Evolutionary conservation across 2,329 filamentous ascomycete genomes (phyloP), one percentile per base, ranked within the genome.

Genomic region (Ophioceras dolichostomum): DNA sequence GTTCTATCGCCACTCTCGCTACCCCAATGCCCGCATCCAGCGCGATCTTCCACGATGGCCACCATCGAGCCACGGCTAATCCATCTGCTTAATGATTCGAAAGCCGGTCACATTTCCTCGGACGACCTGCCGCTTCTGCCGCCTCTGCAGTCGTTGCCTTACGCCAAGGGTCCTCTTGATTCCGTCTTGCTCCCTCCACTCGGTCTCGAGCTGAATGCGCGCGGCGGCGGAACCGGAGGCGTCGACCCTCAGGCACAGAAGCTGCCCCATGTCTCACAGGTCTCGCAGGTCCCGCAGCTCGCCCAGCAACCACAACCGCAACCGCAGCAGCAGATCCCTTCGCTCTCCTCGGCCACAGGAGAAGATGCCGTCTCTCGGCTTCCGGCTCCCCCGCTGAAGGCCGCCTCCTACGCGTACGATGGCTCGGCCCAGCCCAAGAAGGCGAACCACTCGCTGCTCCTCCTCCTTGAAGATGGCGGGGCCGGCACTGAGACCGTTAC

Each of bases 31-130:
- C 49, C 50, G 50, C 45, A 46, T 43, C 43, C 41, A 45, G 45
- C 43, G 50, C 50, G 48, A 47, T 49, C 45, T 46, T 51, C 46
- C 64, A 72, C 56, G 58, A 76, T 76, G 71, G 71, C 72, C 47
- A 78, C 73, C 51, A 79, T 79, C 59, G 75, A 79, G 66, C 75
- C 75, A 52, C 71, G 74, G 52, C 64, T 79, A 46, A 79, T 78
- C 52, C 73, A 78, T 54, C 59, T 79, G 46, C 62, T 79, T 49
- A 79, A 79, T 56, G 36, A 37, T 26, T 19, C 17, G 64, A 34
- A 62, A 62, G 30, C 61, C 62, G 43, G 64, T 67, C 32, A 63
- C 63, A 45, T 58, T 61, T 61, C 58, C 48, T 62, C 65, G 43
- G 58, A 66, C 49, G 69, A 73, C 42, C 64, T 76, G 3, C 72